These are phyloP conservation scores for Suillus paluster DNA, from an alignment of 768 basidiomycete genomes.

Conservation along the genomic window DNA sequence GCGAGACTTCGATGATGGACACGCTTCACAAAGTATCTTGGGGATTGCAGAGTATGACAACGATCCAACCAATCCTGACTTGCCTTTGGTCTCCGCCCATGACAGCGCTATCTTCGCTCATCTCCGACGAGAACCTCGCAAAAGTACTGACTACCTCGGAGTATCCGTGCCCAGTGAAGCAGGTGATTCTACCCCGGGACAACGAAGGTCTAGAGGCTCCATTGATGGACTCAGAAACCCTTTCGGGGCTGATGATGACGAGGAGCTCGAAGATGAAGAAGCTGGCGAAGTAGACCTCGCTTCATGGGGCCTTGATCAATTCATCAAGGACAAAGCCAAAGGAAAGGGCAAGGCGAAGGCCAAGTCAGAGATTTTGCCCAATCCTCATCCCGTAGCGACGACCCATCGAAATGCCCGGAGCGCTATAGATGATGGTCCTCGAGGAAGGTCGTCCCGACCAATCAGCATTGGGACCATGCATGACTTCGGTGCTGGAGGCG, in stretches of 20 bases:
- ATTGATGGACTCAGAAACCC: slow-evolving; percentile 73
- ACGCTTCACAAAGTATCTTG: slow-evolving; percentile 7
- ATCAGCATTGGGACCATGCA: slow-evolving; percentile 71
- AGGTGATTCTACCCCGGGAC: slow-evolving; percentile 53
- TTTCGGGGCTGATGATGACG: slow-evolving; percentile 66
- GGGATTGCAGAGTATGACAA: slow-evolving; percentile 83
- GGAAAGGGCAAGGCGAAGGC: slow-evolving; percentile 47
- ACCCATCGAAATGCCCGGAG: slow-evolving; percentile 47
- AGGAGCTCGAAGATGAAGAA: slow-evolving; percentile 51
- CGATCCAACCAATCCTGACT: slow-evolving; percentile 69
- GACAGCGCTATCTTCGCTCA: slow-evolving; percentile 89
- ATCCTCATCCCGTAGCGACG: slow-evolving; percentile 44
- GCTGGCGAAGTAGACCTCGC: slow-evolving; percentile 77
- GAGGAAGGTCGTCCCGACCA: slow-evolving; percentile 55
- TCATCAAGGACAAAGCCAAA: slow-evolving; percentile 69
- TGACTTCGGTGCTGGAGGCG: slow-evolving; percentile 51
- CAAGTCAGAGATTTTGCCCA: slow-evolving; percentile 46
- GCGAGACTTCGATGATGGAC: neutral
- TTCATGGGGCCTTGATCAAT: slow-evolving; percentile 83
- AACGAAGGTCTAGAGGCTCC: slow-evolving; percentile 57
- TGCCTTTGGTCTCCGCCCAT: slow-evolving; percentile 66
- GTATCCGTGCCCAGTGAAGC: slow-evolving; percentile 69
- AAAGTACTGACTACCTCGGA: slow-evolving; percentile 67
- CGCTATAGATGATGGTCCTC: slow-evolving; percentile 44
- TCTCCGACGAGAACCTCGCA: slow-evolving; percentile 60